These are phyloP conservation scores for Tolypocladium guangdongense DNA, from an alignment of 2,329 filamentous ascomycete genomes.

Conservation along the genomic window DNA sequence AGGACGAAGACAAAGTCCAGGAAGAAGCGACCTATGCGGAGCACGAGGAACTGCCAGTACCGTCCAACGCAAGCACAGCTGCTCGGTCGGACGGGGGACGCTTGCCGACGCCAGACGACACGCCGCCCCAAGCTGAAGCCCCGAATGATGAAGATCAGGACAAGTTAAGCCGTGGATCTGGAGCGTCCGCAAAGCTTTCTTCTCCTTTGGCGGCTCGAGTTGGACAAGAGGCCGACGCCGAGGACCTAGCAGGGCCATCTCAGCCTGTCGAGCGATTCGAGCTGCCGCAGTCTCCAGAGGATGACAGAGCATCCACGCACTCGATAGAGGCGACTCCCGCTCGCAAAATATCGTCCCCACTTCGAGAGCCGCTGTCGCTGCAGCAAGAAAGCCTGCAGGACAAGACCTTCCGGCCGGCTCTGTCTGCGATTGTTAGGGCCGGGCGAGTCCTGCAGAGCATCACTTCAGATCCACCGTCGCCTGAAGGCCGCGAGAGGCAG, in stretches of 20 bases:
- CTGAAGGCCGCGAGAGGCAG: conserved; percentile 36
- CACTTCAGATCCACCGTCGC: conserved; percentile 47
- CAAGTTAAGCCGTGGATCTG: conserved; percentile 7
- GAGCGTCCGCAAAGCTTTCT: background rate
- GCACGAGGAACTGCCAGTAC: conserved; percentile 2
- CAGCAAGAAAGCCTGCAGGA: conserved; percentile 16
- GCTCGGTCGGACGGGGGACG: conserved; percentile 30
- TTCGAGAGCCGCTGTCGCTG: conserved; percentile 21
- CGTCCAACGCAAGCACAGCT: conserved; percentile 19
- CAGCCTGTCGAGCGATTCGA: conserved; percentile 4
- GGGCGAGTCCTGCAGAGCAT: conserved; percentile 46
- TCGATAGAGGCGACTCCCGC: conserved; percentile 21
- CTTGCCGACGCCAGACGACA: conserved; percentile 43
- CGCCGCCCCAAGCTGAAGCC: conserved; percentile 25
- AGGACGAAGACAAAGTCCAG: background rate
- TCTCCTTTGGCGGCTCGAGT: background rate
- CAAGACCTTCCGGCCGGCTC: conserved; percentile 27
- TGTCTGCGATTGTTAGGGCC: conserved; percentile 49
- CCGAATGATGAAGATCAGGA: conserved; percentile 8
- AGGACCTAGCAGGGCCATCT: conserved; percentile 4
- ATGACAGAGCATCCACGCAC: conserved; percentile 11
- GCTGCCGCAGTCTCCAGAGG: conserved; percentile 5
- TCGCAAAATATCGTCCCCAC: conserved; percentile 26
- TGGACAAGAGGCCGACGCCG: background rate
- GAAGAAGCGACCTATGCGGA: conserved; percentile 1